Percentiles rank a stretch among this genome's conserved stretches.
phyloP scores from a whole-genome alignment of 2,329 filamentous ascomycete genomes.

The Pyrenophora teres region DNA sequence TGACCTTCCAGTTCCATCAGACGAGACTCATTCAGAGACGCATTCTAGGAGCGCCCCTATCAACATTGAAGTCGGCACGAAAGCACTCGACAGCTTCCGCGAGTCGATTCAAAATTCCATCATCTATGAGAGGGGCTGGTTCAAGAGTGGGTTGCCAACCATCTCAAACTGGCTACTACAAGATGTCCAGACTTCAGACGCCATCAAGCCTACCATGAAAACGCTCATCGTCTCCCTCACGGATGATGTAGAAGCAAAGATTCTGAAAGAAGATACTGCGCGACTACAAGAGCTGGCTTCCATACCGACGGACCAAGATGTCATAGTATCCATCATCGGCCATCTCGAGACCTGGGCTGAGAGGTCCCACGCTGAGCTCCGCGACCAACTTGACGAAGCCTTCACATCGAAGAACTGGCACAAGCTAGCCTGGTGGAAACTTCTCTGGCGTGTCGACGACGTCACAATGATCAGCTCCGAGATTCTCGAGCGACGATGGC shows the following conservation, averaged over 20 bases:
- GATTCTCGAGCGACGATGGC: slow-evolving; percentile 75
- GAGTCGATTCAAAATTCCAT: slow-evolving; percentile 71
- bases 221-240: slow-evolving; percentile 71
- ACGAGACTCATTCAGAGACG: slow-evolving; percentile 38
- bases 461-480: slow-evolving; percentile 81
- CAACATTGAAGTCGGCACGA: slow-evolving; percentile 65
- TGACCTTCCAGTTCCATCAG: slow-evolving; percentile 56
- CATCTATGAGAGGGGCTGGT: slow-evolving; percentile 76
- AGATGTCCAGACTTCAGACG: slow-evolving; percentile 41
- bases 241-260: slow-evolving; percentile 56
- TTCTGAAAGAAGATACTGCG: slow-evolving; percentile 57
- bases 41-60: slow-evolving; percentile 51
- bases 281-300: slow-evolving; percentile 42
- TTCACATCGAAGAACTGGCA: slow-evolving; percentile 79
- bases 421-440: slow-evolving; percentile 87
- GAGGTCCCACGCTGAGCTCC: slow-evolving; percentile 79
- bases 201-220: slow-evolving; percentile 69
- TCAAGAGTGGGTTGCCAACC: slow-evolving; percentile 68
- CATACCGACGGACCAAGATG: slow-evolving; percentile 49
- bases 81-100: slow-evolving; percentile 70
- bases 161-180: slow-evolving; percentile 67
- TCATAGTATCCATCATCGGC: slow-evolving; percentile 58
- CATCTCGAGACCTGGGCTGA: slow-evolving; percentile 76
- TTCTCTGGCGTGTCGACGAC: slow-evolving; percentile 94
- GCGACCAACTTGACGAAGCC: slow-evolving; percentile 75